Evolutionary conservation across 2,329 filamentous ascomycete genomes (phyloP), one percentile per base, ranked within the genome.

Genomic region (Fusarium odoratissimum): DNA sequence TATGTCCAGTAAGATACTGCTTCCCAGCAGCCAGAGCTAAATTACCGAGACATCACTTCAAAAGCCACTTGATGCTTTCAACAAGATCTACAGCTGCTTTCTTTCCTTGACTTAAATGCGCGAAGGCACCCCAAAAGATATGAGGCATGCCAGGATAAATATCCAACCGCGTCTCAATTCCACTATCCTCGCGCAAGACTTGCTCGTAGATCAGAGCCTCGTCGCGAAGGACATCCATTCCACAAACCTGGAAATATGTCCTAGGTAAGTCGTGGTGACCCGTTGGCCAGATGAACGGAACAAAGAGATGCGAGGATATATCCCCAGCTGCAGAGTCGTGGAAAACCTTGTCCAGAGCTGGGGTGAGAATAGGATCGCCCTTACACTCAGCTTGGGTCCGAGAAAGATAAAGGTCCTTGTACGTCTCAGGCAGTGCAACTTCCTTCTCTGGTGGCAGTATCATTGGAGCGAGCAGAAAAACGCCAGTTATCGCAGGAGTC

Each of bases 151-250:
- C 56, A 28, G 56, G 31, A 21, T 64, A 61, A 1, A 44, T 14
- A 13, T 64, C 25, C 9, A 61, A 4, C 8, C 8, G 46, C 2
- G 60, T 64, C 6, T 64, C 17, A 33, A 61, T n/a, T 3, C 25
- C 56, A n/a, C 33, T 28, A 0, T 64, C 60, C 11, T 61, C 60
- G 0, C 56, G 44, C 17, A 64, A 14, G 2, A 51, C 31, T 8
- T 61, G 44, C 19, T 64, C 60, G 12, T 44, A 64, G 10, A 64
- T 61, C 25, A 51, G 23, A 28, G 48, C 31, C 25, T 64, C 56
- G 5, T 64, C 56, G 0, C 56, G 44, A 3, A 64, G 10, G 1
- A 61, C 48, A 11, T 61, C 60, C 56, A 61, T 49, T 6, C 60
- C 55, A 12, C 60, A 63, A 3, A 63, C 21, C 25, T 63, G 60